Evolutionary conservation across 345 rosid species (phyloP).

Genomic region (Raphanus sativus): DNA sequence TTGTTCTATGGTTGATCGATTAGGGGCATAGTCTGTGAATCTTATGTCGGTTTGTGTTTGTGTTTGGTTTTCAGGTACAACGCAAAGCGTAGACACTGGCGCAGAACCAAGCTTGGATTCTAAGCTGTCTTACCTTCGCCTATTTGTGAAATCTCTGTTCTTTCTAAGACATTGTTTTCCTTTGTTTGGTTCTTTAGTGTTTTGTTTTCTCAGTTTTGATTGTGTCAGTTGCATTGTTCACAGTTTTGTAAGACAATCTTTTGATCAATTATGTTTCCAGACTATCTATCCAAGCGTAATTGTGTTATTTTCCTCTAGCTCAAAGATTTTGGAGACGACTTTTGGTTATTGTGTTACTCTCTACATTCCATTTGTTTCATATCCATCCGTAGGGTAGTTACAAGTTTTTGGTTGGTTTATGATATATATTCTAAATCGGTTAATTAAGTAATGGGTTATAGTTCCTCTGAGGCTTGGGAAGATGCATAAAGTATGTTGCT

Average conservation of each 20-base stretch:
- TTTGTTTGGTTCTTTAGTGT: background rate
- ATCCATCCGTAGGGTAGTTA: background rate
- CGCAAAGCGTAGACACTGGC: conserved; percentile 75
- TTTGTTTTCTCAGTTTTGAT: background rate
- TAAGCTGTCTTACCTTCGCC: conserved; percentile 13
- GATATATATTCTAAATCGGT: background rate
- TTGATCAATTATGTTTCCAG: background rate
- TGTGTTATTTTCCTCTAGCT: background rate
- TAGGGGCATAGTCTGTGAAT: background rate
- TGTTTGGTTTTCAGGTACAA: conserved; percentile 47
- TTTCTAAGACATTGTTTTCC: background rate
- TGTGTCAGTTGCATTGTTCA: background rate
- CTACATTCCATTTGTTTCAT: background rate
- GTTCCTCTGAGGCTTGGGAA: background rate
- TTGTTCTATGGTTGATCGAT: background rate
- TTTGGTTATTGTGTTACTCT: background rate
- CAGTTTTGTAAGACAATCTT: conserved; percentile 23
- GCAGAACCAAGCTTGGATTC: conserved; percentile 60
- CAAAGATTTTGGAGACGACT: background rate
- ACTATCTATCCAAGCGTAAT: background rate
- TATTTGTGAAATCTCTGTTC: background rate
- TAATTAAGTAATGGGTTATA: background rate
- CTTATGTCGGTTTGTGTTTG: background rate
- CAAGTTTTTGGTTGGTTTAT: background rate
- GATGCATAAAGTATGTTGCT: background rate